Conservation (phyloP, 2,329 filamentous ascomycete genomes). For the Oidium heveae region DNA sequence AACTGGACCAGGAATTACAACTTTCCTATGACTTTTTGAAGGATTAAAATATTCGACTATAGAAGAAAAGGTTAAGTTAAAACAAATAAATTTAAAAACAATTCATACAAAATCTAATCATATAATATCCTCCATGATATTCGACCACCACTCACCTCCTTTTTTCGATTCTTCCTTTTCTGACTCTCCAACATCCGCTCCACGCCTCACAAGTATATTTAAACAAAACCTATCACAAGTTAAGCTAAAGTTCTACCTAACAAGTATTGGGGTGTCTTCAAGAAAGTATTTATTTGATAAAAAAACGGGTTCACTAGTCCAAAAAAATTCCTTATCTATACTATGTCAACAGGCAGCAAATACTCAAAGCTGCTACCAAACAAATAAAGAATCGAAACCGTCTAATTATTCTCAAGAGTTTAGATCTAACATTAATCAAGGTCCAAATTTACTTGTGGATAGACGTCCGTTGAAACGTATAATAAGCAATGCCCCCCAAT, state of each 20-base stretch:
- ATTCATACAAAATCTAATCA: neutral
- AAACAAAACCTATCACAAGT: neutral
- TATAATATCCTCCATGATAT: neutral
- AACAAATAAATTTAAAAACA: neutral
- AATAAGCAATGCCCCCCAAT: too few relatives aligned
- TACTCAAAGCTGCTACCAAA: neutral
- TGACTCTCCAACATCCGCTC: neutral
- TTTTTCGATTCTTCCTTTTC: neutral
- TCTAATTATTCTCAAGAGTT: too few relatives aligned
- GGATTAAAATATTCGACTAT: too few relatives aligned
- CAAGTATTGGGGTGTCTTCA: neutral
- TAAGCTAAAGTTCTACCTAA: neutral
- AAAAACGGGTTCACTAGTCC: neutral
- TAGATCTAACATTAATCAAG: too few relatives aligned
- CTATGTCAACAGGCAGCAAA: too few relatives aligned
- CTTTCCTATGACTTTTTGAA: neutral
- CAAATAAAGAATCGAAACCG: neutral
- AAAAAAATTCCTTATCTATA: too few relatives aligned
- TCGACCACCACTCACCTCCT: neutral
- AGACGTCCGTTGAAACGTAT: too few relatives aligned
- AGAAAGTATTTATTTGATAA: too few relatives aligned
- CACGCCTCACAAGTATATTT: neutral
- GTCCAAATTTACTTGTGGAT: too few relatives aligned
- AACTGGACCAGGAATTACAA: too few relatives aligned
- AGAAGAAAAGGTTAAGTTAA: neutral